Base-by-base conservation (phyloP, 345 rosid species). In the Linum tenue region DNA sequence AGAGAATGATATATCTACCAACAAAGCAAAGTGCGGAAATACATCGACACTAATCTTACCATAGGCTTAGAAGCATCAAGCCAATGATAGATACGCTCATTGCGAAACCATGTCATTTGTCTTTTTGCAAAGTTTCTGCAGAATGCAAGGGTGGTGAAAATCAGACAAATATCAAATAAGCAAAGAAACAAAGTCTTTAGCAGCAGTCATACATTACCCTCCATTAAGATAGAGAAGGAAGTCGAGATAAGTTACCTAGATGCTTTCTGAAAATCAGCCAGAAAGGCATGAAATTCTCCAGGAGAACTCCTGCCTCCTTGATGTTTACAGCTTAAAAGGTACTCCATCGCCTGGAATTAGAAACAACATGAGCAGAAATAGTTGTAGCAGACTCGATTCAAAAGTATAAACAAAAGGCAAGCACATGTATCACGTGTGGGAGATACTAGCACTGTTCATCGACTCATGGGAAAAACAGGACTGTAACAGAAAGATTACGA, bases 41-140 rank as follows among this genome's bases (percentile, higher is more conserved):
- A 15, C 3, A 17, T 42, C 7, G 2, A 8, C 48, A 63, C 67
- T 63, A 40, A 66, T 53, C 72, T 39, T 83, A 92, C 97, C 90
- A 89, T 67, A 37, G 97, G 91, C 73, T 67, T 80, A 60, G 98
- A 86, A 72, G 97, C 98, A 77, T 89, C 74, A 38, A 92, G 87
- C 98, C 98, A 92, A 51, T 90, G 84, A 80, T 92, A 92, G 67
- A 86, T 82, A 56, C 70, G 84, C 77, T 90, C 98, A 72, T 74
- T 84, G 40, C 94, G 81, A 56, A 89, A 89, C 98, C 98, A 92
- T 48, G 98, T 92, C 83, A 89, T 73, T 76, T 92, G 98, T 77
- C 96, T 77, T 76, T 92, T 89, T 3, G 96, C 97, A 80, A 92
- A 89, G 77, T 92, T 92, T 79, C 98, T 89, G 81, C 67, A 44